These are phyloP conservation scores for Dictyostelium citrinum DNA, from an alignment of 78 protist species.

Conservation along the genomic window DNA sequence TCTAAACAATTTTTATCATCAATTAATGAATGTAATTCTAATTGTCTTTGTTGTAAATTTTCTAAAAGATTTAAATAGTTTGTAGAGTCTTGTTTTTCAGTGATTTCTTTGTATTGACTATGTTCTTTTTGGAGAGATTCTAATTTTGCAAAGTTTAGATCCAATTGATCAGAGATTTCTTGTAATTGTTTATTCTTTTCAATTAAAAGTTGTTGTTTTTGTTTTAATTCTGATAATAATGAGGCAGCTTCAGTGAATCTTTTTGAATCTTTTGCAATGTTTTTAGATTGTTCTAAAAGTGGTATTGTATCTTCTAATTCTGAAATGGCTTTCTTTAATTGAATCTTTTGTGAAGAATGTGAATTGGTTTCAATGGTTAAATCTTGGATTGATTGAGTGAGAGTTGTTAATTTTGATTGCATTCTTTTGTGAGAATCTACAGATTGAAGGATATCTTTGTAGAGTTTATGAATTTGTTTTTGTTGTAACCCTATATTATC, in stretches of 20 bases:
- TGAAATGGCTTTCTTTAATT: slow-evolving; percentile 8
- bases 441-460: background rate
- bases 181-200: slow-evolving; percentile 9
- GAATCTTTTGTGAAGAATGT: background rate
- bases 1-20: background rate
- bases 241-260: slow-evolving; percentile 36
- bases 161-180: background rate
- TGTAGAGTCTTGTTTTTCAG: background rate
- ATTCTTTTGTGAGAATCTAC: background rate
- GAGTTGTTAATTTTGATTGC: background rate
- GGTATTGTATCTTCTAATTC: slow-evolving; percentile 32
- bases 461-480: background rate
- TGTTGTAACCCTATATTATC: background rate
- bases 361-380: background rate
- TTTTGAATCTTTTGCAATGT: slow-evolving; percentile 40
- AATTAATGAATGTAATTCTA: background rate
- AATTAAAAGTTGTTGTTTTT: slow-evolving; percentile 26
- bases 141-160: background rate
- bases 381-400: background rate
- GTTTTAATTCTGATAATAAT: slow-evolving; percentile 39
- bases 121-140: background rate
- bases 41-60: background rate
- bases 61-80: background rate
- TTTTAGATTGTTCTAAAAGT: slow-evolving; percentile 31
- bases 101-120: background rate